These are phyloP conservation scores for Pelagophyceae sp. DNA, from an alignment of 352 stramenopile species.

Conservation along the genomic window DNA sequence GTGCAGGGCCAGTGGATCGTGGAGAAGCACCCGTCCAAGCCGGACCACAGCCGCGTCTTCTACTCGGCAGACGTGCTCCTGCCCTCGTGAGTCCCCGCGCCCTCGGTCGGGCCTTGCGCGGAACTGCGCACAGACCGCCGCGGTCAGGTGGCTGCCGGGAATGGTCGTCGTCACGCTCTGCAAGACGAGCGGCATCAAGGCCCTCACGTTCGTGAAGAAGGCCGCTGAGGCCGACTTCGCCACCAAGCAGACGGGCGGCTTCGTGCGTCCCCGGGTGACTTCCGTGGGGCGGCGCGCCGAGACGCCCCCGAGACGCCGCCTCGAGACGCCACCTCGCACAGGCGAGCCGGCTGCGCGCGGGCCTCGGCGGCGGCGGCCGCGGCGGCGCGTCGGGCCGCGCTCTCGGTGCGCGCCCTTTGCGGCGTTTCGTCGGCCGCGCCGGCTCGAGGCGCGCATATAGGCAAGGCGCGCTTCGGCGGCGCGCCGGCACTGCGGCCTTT, in stretches of 20 bases:
- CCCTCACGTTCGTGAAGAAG: not conserved
- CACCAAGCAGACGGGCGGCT: not conserved
- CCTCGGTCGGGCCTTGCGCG: no score
- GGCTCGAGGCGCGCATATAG: no score
- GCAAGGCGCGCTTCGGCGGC: no score
- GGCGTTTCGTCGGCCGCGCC: no score
- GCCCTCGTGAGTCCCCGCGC: not conserved
- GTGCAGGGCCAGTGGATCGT: constrained; percentile 19
- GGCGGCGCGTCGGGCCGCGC: no score
- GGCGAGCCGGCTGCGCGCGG: no score
- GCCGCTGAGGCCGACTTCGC: not conserved
- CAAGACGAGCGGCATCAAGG: constrained; percentile 16
- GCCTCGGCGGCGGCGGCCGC: no score
- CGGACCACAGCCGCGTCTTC: not conserved
- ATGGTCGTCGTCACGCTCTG: constrained; percentile 12
- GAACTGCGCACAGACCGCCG: not conserved
- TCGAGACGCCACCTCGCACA: not conserved
- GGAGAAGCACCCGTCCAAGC: constrained; percentile 9
- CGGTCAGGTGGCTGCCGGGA: not conserved
- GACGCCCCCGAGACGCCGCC: no score
- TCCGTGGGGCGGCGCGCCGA: no score
- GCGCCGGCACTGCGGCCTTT: no score
- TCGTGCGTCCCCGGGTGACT: not conserved
- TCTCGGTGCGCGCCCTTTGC: not conserved
- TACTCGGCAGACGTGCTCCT: constrained; percentile 12